Evolutionary conservation across 2,329 filamentous ascomycete genomes (phyloP).

Genomic region (Colletotrichum chlorophyti): DNA sequence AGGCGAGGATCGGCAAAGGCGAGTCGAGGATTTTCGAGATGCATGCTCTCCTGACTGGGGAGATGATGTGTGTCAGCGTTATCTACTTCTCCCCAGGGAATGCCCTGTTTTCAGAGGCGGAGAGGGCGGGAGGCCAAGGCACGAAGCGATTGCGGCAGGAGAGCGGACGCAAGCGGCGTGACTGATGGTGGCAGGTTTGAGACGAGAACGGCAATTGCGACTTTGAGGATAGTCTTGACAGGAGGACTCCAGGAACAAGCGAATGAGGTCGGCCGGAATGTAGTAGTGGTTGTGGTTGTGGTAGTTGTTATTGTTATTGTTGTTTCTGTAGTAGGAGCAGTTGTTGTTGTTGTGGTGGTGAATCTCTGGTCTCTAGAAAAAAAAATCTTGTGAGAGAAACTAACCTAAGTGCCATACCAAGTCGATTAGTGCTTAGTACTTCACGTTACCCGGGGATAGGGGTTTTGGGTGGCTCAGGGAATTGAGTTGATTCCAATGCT

Average conservation of each 20-base stretch:
- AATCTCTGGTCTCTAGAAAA: too few species aligned
- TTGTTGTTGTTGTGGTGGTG: conserved; percentile 5
- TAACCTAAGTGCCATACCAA: too few species aligned
- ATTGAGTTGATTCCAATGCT: too few species aligned
- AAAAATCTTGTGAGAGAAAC: too few species aligned
- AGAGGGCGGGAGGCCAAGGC: not conserved
- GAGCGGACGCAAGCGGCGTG: conserved; percentile 6
- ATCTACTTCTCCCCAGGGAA: too few species aligned
- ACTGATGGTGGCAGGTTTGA: not conserved
- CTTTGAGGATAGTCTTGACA: not conserved
- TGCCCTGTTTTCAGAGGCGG: conserved; percentile 8
- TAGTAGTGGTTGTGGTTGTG: not conserved
- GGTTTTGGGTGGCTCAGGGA: too few species aligned
- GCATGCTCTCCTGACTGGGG: too few species aligned
- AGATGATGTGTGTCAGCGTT: not conserved
- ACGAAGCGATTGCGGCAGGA: not conserved
- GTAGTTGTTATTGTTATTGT: too few species aligned
- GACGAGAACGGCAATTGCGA: not conserved
- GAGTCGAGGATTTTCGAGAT: too few species aligned
- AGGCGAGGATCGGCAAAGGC: conserved; percentile 25
- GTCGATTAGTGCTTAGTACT: too few species aligned
- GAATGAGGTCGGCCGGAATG: not conserved
- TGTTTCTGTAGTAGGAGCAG: not conserved
- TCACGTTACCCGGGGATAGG: too few species aligned
- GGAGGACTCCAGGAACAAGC: not conserved